Conservation (phyloP, 2,329 filamentous ascomycete species). For the Graphilbum ipis-grandicollis region DNA sequence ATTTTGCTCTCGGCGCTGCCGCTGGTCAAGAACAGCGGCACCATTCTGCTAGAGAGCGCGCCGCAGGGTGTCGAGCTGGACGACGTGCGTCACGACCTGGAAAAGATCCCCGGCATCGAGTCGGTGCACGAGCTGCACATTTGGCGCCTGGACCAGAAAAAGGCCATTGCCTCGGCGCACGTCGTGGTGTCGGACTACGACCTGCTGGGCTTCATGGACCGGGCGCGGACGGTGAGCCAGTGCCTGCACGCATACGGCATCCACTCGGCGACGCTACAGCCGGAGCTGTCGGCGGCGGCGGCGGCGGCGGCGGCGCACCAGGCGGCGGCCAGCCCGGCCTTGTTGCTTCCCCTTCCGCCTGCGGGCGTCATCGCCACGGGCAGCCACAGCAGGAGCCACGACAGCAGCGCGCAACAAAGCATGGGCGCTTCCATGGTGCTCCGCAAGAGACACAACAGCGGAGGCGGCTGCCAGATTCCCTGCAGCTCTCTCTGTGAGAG, state of each 20-base stretch:
- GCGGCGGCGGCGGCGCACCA: not conserved
- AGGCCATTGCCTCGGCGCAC: conserved; percentile 52
- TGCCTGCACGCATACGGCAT: conserved; percentile 60
- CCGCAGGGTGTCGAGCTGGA: conserved; percentile 40
- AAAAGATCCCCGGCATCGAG: conserved; percentile 48
- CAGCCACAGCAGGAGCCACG: too few species aligned
- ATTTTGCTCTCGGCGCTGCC: conserved; percentile 48
- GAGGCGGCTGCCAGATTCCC: conserved; percentile 28
- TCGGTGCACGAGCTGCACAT: conserved; percentile 58
- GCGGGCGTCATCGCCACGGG: too few species aligned
- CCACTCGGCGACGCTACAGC: conserved; percentile 54
- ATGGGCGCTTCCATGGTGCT: conserved; percentile 7
- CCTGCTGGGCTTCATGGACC: conserved; percentile 39
- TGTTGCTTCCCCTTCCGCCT: too few species aligned
- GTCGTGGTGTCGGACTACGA: conserved; percentile 42
- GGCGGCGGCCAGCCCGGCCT: too few species aligned
- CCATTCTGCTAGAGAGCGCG: conserved; percentile 50
- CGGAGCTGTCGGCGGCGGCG: conserved; percentile 25
- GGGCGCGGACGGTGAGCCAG: conserved; percentile 44
- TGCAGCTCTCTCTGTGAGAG: conserved; percentile 33
- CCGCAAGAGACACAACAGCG: conserved; percentile 11
- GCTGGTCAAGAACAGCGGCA: conserved; percentile 42
- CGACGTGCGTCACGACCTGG: conserved; percentile 51
- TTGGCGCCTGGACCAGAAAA: conserved; percentile 56
- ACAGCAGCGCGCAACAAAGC: not conserved